These are phyloP conservation scores for Scenedesmus sp. DNA, from an alignment of 163 green algal genomes.

Conservation along the genomic window DNA sequence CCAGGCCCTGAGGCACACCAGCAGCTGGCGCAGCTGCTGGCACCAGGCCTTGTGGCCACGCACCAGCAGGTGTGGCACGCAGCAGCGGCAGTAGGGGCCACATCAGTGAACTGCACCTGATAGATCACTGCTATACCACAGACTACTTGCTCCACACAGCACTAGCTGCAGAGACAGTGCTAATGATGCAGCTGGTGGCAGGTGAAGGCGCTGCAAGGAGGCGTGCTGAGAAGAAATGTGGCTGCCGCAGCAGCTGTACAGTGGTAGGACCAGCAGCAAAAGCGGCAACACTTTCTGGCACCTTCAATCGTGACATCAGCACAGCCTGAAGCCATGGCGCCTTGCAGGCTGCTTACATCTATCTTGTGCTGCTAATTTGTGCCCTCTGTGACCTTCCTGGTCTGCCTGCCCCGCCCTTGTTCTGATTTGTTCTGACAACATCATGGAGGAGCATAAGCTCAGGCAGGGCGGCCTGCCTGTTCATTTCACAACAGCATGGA, in stretches of 20 bases:
- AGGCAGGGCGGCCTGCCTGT: no score
- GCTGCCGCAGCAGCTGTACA: neutral
- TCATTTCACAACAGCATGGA: no score
- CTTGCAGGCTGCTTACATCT: neutral
- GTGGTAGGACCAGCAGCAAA: neutral
- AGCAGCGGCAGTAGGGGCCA: neutral
- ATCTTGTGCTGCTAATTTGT: no score
- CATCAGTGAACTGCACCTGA: neutral
- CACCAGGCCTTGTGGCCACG: constrained; percentile 44
- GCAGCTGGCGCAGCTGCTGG: constrained; percentile 70
- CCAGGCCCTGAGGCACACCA: constrained; percentile 74
- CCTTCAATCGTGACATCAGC: no score
- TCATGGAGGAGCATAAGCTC: no score
- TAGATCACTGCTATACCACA: neutral
- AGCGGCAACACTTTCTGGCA: no score
- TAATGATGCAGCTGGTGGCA: neutral
- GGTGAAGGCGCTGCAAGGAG: no score
- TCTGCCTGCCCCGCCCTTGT: no score
- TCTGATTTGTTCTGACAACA: no score
- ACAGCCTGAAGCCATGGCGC: no score
- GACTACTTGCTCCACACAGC: neutral
- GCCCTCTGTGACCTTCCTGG: no score
- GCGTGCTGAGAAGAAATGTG: neutral
- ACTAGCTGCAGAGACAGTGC: neutral
- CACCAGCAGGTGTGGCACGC: constrained; percentile 51